Conservation (phyloP, 306 rosid species). For the Prosopis cineraria region DNA sequence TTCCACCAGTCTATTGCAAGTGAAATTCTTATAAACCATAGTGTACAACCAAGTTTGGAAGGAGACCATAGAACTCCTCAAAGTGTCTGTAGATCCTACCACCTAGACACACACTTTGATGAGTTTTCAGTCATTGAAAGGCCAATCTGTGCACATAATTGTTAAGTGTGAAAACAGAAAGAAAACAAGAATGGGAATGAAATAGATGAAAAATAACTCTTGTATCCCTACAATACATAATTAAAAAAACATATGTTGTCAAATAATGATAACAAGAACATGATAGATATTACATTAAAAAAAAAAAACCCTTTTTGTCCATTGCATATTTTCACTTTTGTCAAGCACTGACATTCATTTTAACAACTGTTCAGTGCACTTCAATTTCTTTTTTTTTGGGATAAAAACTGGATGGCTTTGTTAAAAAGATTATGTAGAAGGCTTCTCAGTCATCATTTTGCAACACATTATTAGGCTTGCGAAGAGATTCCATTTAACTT, state of each 20-base stretch:
- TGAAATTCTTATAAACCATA: too few species aligned
- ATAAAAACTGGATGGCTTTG: background rate
- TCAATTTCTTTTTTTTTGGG: background rate
- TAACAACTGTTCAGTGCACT: background rate
- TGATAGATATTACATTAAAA: too few species aligned
- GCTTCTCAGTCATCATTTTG: background rate
- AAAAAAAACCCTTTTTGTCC: background rate
- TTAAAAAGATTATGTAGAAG: slow-evolving; percentile 11
- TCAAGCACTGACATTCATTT: background rate
- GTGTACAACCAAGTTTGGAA: too few species aligned
- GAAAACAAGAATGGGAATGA: background rate
- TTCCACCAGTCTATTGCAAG: background rate
- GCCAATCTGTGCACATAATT: background rate
- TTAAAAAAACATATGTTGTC: too few species aligned
- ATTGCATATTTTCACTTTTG: background rate
- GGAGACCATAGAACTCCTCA: too few species aligned
- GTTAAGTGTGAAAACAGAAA: background rate
- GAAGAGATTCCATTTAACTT: background rate
- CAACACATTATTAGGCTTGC: slow-evolving; percentile 7
- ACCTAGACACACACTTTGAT: background rate
- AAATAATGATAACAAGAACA: too few species aligned
- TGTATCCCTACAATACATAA: too few species aligned
- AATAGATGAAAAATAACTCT: too few species aligned
- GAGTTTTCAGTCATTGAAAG: background rate
- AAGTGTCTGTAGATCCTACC: too few species aligned